These are phyloP conservation scores for Plantago elongata DNA, from an alignment of 257 asterid genomes.

Conservation along the genomic window DNA sequence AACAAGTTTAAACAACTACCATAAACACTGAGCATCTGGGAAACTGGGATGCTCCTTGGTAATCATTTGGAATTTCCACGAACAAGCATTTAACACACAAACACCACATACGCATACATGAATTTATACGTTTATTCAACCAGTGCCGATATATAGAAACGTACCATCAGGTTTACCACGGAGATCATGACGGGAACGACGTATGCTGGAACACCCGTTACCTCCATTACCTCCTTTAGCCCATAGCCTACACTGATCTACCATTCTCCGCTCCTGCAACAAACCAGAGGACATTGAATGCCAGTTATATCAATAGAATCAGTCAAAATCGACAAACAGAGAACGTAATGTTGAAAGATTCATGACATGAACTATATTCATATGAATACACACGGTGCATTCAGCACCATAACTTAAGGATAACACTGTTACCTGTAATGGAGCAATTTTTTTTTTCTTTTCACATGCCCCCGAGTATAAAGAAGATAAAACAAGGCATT, in stretches of 20 bases:
- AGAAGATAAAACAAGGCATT: conserved; percentile 36
- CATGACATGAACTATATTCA: conserved; percentile 11
- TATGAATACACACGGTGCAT: conserved; percentile 6
- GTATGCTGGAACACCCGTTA: conserved; percentile 79
- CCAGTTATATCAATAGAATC: neutral
- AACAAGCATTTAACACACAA: neutral
- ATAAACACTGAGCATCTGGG: neutral
- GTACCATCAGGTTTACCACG: conserved; percentile 91
- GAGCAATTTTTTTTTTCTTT: conserved; percentile 57
- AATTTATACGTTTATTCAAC: neutral
- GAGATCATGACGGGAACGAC: conserved; percentile 73
- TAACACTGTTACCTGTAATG: conserved; percentile 53
- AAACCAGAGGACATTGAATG: conserved; percentile 8
- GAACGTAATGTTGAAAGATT: neutral
- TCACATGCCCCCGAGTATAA: conserved; percentile 47
- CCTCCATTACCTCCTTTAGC: conserved; percentile 99
- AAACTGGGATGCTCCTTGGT: neutral
- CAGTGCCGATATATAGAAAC: conserved; percentile 27
- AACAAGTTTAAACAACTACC: neutral
- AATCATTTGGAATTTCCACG: neutral
- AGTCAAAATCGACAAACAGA: neutral
- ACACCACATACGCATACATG: no score
- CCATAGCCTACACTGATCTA: conserved; percentile 62
- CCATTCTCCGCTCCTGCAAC: conserved; percentile 84
- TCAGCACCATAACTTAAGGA: conserved; percentile 2